Evolutionary conservation across 2,329 filamentous ascomycete species (phyloP).

Genomic region (Trichocomaceae sp.): DNA sequence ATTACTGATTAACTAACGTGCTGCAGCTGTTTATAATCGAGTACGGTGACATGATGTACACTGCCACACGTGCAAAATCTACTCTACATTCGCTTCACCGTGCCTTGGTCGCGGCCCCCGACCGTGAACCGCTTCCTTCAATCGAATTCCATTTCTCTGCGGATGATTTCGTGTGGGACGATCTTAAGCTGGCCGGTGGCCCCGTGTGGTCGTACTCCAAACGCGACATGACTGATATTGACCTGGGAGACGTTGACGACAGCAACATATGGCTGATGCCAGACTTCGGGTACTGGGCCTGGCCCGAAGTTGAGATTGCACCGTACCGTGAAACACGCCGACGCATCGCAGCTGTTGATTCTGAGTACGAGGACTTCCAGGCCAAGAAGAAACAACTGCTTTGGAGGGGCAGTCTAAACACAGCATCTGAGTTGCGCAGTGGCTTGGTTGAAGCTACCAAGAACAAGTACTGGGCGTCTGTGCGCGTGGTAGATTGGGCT

Average conservation of each 20-base stretch:
- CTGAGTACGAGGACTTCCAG: constrained; percentile 25
- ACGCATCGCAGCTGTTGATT: constrained; percentile 33
- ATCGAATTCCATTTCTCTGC: constrained; percentile 46
- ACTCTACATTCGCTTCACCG: constrained; percentile 45
- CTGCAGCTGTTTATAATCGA: constrained; percentile 33
- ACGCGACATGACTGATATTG: constrained; percentile 25
- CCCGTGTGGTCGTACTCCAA: constrained; percentile 34
- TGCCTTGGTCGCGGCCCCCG: constrained; percentile 38
- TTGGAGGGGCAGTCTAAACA: constrained; percentile 43
- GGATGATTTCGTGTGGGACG: constrained; percentile 36
- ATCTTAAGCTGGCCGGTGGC: constrained; percentile 13
- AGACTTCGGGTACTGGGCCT: constrained; percentile 50
- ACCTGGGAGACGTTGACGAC: constrained; percentile 23
- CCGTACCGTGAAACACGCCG: constrained; percentile 39
- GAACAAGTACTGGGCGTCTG: constrained; percentile 43
- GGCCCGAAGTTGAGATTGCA: constrained; percentile 44
- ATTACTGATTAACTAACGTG: constrained; percentile 1
- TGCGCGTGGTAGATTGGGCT: constrained; percentile 38
- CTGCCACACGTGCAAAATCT: constrained; percentile 34
- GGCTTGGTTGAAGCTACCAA: constrained; percentile 34
- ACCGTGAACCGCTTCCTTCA: constrained; percentile 37
- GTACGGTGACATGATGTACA: constrained; percentile 28
- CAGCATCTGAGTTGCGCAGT: constrained; percentile 32
- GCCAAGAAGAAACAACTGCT: constrained; percentile 43
- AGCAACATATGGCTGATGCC: constrained; percentile 45